These are phyloP conservation scores for Chenopodium album DNA, from an alignment of 148 eudicot genomes.

Conservation along the genomic window DNA sequence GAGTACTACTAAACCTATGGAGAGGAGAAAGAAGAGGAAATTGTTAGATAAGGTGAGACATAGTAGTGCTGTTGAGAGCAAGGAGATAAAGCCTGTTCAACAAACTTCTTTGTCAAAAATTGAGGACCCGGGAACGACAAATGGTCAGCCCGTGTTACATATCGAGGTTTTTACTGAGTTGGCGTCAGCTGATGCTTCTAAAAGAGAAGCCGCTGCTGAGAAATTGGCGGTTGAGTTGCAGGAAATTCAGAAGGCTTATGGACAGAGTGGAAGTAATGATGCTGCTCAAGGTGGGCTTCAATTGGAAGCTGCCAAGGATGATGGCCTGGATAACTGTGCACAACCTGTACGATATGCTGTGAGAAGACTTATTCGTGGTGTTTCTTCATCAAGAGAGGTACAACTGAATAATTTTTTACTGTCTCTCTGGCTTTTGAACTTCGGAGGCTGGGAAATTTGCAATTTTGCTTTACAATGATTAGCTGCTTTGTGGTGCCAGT, in stretches of 20 bases:
- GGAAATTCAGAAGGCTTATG: constrained; percentile 70
- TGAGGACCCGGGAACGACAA: constrained; percentile 22
- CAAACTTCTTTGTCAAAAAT: constrained; percentile 20
- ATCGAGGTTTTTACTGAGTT: constrained; percentile 68
- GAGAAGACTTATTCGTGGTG: constrained; percentile 89
- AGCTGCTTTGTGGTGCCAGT: background rate
- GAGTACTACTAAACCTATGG: constrained; percentile 58
- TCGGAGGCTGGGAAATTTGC: background rate
- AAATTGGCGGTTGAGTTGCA: constrained; percentile 58
- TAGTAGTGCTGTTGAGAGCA: constrained; percentile 22
- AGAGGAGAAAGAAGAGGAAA: constrained; percentile 67
- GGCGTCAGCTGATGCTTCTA: constrained; percentile 49
- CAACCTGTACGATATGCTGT: constrained; percentile 86
- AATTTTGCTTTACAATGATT: background rate
- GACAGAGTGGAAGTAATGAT: constrained; percentile 46
- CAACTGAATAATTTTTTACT: background rate
- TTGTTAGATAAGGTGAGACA: constrained; percentile 62
- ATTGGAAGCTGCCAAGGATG: constrained; percentile 87
- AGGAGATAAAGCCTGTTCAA: constrained; percentile 25
- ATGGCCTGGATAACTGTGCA: constrained; percentile 85
- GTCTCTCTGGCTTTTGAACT: background rate
- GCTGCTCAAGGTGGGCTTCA: constrained; percentile 42
- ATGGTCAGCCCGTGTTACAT: constrained; percentile 69
- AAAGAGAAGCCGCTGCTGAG: constrained; percentile 76
- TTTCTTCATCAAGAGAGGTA: constrained; percentile 90